These are phyloP conservation scores for Venustampulla echinocandica DNA, from an alignment of 495 filamentous ascomycete genomes.

Conservation along the genomic window DNA sequence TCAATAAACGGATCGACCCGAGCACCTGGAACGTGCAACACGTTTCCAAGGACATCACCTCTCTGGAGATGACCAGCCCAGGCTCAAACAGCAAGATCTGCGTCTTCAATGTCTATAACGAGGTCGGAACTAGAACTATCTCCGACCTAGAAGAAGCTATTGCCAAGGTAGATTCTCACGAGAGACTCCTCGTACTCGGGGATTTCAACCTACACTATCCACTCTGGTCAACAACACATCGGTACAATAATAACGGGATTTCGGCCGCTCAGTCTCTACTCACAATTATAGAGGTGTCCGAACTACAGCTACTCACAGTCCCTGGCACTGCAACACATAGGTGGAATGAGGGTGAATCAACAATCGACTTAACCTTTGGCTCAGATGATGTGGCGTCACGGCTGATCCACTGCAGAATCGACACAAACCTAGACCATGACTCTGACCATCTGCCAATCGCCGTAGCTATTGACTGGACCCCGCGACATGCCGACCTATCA, in stretches of 20 bases:
- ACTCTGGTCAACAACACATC: constrained; percentile 4
- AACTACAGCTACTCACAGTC: too few species aligned
- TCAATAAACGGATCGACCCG: constrained; percentile 17
- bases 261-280: constrained; percentile 25
- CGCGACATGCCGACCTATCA: too few species aligned
- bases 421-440: too few species aligned
- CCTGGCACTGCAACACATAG: too few species aligned
- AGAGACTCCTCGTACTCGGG: constrained; percentile 17
- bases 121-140: constrained; percentile 3
- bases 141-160: constrained; percentile 5
- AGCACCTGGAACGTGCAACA: constrained; percentile 12
- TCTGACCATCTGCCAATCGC: too few species aligned
- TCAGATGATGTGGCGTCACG: too few species aligned
- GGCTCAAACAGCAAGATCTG: constrained; percentile 2
- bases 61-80: constrained; percentile 12
- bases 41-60: constrained; percentile 11
- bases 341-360: too few species aligned
- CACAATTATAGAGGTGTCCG: too few species aligned
- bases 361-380: too few species aligned
- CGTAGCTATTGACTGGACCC: too few species aligned
- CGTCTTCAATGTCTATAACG: constrained; percentile 17
- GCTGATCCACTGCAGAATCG: too few species aligned
- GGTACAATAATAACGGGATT: not conserved
- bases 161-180: not conserved
- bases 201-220: constrained; percentile 26